Conservation (phyloP, 2,329 filamentous ascomycete species). For the Pseudogymnoascus sp. region DNA sequence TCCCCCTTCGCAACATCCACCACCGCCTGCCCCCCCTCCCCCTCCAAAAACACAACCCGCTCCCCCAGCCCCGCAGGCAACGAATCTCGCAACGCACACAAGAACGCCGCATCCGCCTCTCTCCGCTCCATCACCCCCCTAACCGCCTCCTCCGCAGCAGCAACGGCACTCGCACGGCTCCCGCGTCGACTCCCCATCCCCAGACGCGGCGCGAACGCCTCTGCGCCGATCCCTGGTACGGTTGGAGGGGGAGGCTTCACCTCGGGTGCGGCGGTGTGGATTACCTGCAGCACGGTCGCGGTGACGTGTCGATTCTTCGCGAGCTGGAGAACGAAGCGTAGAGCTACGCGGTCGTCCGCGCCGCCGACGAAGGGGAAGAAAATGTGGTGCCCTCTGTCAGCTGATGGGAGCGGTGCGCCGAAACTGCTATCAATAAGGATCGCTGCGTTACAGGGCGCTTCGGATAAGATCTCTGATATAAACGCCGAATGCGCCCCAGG, state of each 20-base stretch:
- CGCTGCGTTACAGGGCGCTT: conserved; percentile 59
- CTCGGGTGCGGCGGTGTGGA: conserved; percentile 21
- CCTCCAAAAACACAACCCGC: conserved; percentile 49
- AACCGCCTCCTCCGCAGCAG: conserved; percentile 20
- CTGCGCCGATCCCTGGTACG: neutral
- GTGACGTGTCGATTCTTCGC: conserved; percentile 72
- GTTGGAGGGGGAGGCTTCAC: conserved; percentile 8
- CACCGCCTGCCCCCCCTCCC: conserved; percentile 30
- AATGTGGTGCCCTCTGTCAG: conserved; percentile 68
- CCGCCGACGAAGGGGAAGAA: conserved; percentile 85
- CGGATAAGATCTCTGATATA: conserved; percentile 57
- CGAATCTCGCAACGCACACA: conserved; percentile 48
- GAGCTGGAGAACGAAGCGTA: conserved; percentile 76
- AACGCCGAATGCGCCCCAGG: conserved; percentile 63
- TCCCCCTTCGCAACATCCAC: conserved; percentile 49
- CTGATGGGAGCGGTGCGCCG: conserved; percentile 40
- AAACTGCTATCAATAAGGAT: conserved; percentile 72
- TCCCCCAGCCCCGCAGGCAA: conserved; percentile 41
- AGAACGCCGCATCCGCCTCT: conserved; percentile 46
- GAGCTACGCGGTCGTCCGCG: conserved; percentile 69
- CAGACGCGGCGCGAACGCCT: conserved; percentile 5
- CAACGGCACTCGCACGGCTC: conserved; percentile 8
- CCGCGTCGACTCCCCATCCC: conserved; percentile 5
- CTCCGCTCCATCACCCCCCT: neutral
- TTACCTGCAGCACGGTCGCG: conserved; percentile 62